Evolutionary conservation across 2,329 filamentous ascomycete genomes (phyloP).

Genomic region (Kalmusia sp.): DNA sequence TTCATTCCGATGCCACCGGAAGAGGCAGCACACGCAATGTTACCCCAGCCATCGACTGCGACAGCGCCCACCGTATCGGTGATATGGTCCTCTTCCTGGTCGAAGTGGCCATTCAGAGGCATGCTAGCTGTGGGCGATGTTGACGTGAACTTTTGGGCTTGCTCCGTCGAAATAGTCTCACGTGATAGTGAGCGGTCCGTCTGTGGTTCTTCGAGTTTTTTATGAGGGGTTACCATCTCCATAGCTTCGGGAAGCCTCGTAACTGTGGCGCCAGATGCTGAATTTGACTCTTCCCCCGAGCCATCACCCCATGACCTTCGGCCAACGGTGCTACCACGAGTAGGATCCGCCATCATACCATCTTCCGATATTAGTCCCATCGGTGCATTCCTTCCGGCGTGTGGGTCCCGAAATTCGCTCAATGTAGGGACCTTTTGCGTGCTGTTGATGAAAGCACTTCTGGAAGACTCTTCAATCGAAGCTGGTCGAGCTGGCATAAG

Average conservation of each 20-base stretch:
- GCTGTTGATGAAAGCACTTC: conserved; percentile 52
- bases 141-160: conserved; percentile 21
- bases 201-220: conserved; percentile 12
- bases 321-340: conserved; percentile 11
- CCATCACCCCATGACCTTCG: conserved; percentile 46
- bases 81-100: conserved; percentile 64
- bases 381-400: conserved; percentile 8
- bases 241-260: conserved; percentile 21
- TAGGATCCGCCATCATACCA: conserved; percentile 31
- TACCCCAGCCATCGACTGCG: conserved; percentile 83
- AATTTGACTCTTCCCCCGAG: conserved; percentile 44
- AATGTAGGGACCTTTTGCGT: conserved; percentile 49
- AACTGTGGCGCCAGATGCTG: conserved; percentile 28
- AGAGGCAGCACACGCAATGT: conserved; percentile 92
- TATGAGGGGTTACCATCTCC: conserved; percentile 11
- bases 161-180: conserved; percentile 18
- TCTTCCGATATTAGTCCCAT: conserved; percentile 24
- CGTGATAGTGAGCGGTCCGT: conserved; percentile 11
- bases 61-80: conserved; percentile 97
- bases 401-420: conserved; percentile 21
- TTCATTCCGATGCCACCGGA: conserved; percentile 99
- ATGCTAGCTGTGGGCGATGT: conserved; percentile 11
- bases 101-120: conserved; percentile 1
- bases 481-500: conserved; percentile 12
- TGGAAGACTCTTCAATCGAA: conserved; percentile 40